Base-by-base conservation (phyloP, 2,329 filamentous ascomycete species). In the Venturia asperata region DNA sequence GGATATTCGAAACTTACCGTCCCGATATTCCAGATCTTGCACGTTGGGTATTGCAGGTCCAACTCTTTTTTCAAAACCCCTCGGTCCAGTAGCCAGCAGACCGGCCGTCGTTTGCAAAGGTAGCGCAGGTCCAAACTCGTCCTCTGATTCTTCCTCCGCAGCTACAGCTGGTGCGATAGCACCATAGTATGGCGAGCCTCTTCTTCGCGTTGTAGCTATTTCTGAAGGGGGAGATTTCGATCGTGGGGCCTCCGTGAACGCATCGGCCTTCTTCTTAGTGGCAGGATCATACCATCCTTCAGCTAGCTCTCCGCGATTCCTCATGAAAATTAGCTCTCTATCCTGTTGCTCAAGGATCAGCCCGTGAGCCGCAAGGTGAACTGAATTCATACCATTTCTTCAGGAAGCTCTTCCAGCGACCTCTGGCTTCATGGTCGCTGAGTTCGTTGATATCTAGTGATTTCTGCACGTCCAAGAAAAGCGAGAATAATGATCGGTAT, bases 241-340 rank as follows among this genome's bases (percentile, higher is more conserved):
- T 21, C 15, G 30, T 37, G 15, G 30, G 3, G 69, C 65, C 37
- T 71, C 66, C 4, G 72, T 70, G 0, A 72, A 72, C 55, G 74
- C 70, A 67, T 80, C 77, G 21, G 82, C 83, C 65, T 78, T 81
- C 68, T 81, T 74, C 67, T 90, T 85, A 68, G 86, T 89, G 66
- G 83, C 83, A 9, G 92, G 89, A 72, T 95, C 91, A 76, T 97
- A 99, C 93, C 93, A 99, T 60, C 91, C 91, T 75, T 93, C 88
- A 5, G 90, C 88, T 68, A 97, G 80, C 77, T 93, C 90, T 72
- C 87, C 88, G 71, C 86, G 85, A 78, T 99, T 99, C 86, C 86
- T 89, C 74, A 71, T 70, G 70, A 70, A 75, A 75, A 78, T 85
- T 74, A 86, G 81, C 69, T 68, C 70, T 62, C 27, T 49, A 39